phyloP scores from a whole-genome alignment of 495 filamentous ascomycete species.

The Lasiosphaeria hispida region DNA sequence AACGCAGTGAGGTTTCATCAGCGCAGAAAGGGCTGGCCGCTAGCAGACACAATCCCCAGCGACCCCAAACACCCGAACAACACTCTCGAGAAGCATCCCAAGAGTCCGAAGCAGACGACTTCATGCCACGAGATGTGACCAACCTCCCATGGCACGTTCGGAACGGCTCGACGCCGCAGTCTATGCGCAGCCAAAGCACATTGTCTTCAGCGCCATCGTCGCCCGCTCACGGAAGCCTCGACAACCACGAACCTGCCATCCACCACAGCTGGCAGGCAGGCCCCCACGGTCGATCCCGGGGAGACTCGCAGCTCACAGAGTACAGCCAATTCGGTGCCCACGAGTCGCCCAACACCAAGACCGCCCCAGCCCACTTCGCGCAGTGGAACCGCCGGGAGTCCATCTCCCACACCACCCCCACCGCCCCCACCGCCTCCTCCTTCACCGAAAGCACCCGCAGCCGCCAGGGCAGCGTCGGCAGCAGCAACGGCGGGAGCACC shows the following conservation, averaged over 20 bases:
- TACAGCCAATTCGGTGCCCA: conserved; percentile 6
- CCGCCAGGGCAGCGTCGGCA: not conserved
- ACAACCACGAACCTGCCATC: conserved; percentile 7
- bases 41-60: conserved; percentile 7
- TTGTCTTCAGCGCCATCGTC: conserved; percentile 4
- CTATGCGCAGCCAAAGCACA: conserved; percentile 10
- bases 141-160: conserved; percentile 14
- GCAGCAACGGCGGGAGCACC: not conserved
- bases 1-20: not conserved
- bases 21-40: not conserved
- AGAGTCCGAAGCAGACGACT: not conserved
- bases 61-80: conserved; percentile 19
- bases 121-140: conserved; percentile 11
- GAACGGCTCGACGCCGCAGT: conserved; percentile 11
- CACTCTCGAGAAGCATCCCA: not conserved
- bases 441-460: no score
- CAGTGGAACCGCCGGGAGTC: conserved; percentile 1
- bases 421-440: no score
- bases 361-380: not conserved
- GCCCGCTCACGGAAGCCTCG: not conserved
- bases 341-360: not conserved
- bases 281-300: conserved; percentile 10
- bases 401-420: not conserved
- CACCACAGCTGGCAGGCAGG: conserved; percentile 2
- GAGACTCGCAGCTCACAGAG: conserved; percentile 10